A percentile compares a stretch with the other conserved stretches of the same genome.
These are phyloP conservation scores for Suillus bovinus DNA, from an alignment of 768 basidiomycete species.

Conservation along the genomic window DNA sequence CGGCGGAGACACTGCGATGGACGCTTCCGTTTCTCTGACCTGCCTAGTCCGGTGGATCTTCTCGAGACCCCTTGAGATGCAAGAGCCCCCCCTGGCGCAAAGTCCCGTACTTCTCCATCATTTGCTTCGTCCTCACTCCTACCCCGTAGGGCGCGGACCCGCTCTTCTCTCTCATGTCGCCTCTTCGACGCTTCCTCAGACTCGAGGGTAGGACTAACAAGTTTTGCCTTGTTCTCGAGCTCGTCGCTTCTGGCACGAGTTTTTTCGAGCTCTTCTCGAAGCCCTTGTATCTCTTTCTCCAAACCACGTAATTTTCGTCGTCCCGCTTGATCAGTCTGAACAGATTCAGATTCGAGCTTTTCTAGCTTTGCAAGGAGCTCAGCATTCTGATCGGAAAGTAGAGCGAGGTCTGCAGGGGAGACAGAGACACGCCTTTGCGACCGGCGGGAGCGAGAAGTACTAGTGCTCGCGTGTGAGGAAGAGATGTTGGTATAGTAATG, in stretches of 20 bases:
- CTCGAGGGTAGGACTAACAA: conserved; percentile 29
- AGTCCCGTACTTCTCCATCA: conserved; percentile 46
- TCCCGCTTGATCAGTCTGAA: conserved; percentile 63
- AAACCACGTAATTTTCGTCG: conserved; percentile 67
- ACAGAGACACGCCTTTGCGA: conserved; percentile 53
- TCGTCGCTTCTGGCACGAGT: conserved; percentile 72
- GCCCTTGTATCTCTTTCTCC: conserved; percentile 76
- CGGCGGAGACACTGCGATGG: conserved; percentile 23
- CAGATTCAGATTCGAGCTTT: conserved; percentile 70
- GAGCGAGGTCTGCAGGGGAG: conserved; percentile 65
- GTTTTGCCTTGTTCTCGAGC: conserved; percentile 65
- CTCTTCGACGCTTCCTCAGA: conserved; percentile 31
- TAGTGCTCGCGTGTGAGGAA: conserved; percentile 20
- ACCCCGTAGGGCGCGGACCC: conserved; percentile 52
- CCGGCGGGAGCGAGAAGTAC: conserved; percentile 25
- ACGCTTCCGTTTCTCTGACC: conserved; percentile 20
- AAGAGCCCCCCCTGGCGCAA: conserved; percentile 58
- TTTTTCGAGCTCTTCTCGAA: conserved; percentile 75
- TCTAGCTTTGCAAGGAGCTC: conserved; percentile 78
- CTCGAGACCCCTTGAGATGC: conserved; percentile 18
- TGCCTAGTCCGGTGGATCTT: conserved; percentile 4
- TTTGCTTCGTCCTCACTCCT: conserved; percentile 33
- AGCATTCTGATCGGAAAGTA: conserved; percentile 80
- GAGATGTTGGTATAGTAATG: conserved; percentile 32
- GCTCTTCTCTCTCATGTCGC: conserved; percentile 46